Evolutionary conservation across 495 filamentous ascomycete species (phyloP).

Genomic region (Terfezia boudieri): DNA sequence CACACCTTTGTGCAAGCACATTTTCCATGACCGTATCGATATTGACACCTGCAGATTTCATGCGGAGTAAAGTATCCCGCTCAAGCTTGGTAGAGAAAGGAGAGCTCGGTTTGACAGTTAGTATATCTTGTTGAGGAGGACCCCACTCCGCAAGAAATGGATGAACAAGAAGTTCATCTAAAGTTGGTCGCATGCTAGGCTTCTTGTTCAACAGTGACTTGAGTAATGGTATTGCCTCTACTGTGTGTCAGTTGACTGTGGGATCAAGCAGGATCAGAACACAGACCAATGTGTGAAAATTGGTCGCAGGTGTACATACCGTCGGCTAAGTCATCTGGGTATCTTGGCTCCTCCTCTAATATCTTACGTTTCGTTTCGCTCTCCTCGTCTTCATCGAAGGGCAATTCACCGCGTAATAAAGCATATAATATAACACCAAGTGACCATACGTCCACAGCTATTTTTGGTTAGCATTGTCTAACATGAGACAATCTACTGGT

Average conservation of each 20-base stretch:
- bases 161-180: slow-evolving; percentile 75
- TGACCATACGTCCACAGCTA: slow-evolving; percentile 81
- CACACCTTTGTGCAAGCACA: slow-evolving; percentile 71
- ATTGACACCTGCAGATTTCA: slow-evolving; percentile 87
- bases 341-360: slow-evolving; percentile 59
- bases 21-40: slow-evolving; percentile 88
- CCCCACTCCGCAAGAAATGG: slow-evolving; percentile 78
- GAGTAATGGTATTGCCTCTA: slow-evolving; percentile 54
- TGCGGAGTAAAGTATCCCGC: slow-evolving; percentile 74
- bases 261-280: slow-evolving; percentile 1
- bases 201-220: slow-evolving; percentile 66
- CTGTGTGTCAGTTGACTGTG: background rate
- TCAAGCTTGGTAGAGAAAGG: slow-evolving; percentile 77
- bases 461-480: background rate
- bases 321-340: slow-evolving; percentile 51
- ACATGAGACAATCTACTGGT: slow-evolving; percentile 8
- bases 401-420: slow-evolving; percentile 73
- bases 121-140: slow-evolving; percentile 68
- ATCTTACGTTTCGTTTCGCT: slow-evolving; percentile 66
- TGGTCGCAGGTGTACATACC: slow-evolving; percentile 6
- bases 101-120: slow-evolving; percentile 61
- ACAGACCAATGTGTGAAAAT: background rate
- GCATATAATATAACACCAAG: slow-evolving; percentile 91
- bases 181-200: slow-evolving; percentile 56
- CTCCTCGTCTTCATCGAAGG: slow-evolving; percentile 89